Evolutionary conservation across 2,329 filamentous ascomycete genomes (phyloP), one percentile per base, ranked within the genome.

Genomic region (Trichoderma sp.): DNA sequence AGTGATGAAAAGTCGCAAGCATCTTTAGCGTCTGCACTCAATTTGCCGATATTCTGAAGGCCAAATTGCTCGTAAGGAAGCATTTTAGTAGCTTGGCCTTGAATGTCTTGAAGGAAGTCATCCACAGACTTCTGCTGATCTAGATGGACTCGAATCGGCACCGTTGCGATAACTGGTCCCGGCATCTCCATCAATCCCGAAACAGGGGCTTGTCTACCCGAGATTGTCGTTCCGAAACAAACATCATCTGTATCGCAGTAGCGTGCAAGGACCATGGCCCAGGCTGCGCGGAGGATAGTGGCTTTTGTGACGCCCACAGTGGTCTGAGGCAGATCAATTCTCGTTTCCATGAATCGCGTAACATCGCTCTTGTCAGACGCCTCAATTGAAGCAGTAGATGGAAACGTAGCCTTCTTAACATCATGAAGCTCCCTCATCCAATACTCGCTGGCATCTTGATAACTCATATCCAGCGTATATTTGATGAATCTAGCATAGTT

Each of bases 261-360:
- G 2, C 81, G 74, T 0, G 79, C 79, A 1, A 82, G 77, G 6
- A 84, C 76, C 6, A 86, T 61, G 1, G 77, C 71, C 75, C 77
- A 78, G 3, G 79, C 77, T 3, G 78, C 77, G 2, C 79, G 75
- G 8, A 79, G 67, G 6, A 79, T 62, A 3, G 74, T 76, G 0
- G 78, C 74, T 11, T 74, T 51, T 0, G 76, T 77, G 28, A 76
- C 64, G 1, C 36, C 26, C 0, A 32, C n/a, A 26, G 7, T 14
- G 4, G 21, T 28, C 1, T 39, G 36, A 2, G 56, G 64, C 11
- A 72, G 43, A n/a, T 62, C 24, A 24, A 72, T 72, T 15, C 64
- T 68, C 6, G 70, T 69, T 30, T 72, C 56, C 53, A 72, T 69
- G 18, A 69, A 69, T 3, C 43, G 53, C 3, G 70, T 72, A 11